Evolutionary conservation across 495 filamentous ascomycete species (phyloP).

Genomic region (Apodospora peruviana): DNA sequence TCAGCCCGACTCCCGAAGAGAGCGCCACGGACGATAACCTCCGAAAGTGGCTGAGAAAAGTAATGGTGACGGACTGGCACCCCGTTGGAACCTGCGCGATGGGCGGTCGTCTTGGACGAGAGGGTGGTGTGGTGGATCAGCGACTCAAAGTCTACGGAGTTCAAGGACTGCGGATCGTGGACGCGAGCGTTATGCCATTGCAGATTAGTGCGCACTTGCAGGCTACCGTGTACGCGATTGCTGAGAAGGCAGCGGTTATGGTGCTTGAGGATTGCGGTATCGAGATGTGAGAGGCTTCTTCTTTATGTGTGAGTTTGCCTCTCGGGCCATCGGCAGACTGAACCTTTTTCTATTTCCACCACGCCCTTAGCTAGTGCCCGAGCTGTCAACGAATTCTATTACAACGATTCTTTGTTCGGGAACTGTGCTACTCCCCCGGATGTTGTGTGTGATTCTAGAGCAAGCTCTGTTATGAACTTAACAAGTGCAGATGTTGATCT

Average conservation of each 20-base stretch:
- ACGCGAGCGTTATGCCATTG: constrained; percentile 49
- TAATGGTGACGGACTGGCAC: constrained; percentile 41
- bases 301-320: no score
- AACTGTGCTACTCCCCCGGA: no score
- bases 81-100: constrained; percentile 51
- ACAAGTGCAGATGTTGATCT: no score
- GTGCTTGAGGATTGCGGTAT: constrained; percentile 25
- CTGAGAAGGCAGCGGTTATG: constrained; percentile 49
- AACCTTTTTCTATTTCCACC: no score
- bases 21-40: constrained; percentile 28
- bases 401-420: no score
- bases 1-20: constrained; percentile 27
- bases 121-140: constrained; percentile 44
- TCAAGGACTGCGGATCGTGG: constrained; percentile 42
- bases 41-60: constrained; percentile 32
- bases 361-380: no score
- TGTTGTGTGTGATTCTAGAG: no score
- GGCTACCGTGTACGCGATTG: constrained; percentile 49
- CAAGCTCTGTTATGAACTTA: no score
- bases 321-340: no score
- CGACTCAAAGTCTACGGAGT: constrained; percentile 48
- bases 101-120: constrained; percentile 29
- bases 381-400: no score
- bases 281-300: no score
- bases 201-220: constrained; percentile 44